Evolutionary conservation across 441 rosid species (phyloP), one percentile per base, ranked within the genome.

Genomic region (Geranium incanum): DNA sequence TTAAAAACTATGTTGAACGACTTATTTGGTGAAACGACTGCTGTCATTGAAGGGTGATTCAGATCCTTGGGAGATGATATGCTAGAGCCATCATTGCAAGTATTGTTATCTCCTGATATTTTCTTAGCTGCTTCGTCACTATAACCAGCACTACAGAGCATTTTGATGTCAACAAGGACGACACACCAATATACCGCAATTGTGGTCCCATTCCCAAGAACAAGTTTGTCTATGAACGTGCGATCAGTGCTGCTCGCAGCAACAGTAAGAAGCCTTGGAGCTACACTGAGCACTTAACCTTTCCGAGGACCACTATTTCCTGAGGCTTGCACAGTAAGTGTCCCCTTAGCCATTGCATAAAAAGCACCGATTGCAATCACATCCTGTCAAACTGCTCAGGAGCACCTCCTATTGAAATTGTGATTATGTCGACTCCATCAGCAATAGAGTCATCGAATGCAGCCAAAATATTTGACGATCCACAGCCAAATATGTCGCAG

Each of bases 231-330:
- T 38, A 79, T 19, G 62, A 86, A 75, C 0, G 13, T 57, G 0
- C 88, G 85, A 68, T 85, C 84, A 0, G 71, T 85, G 75, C 74
- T 81, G 68, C 86, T 85, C 38, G 85, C 91, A 39, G 88, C 88
- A 1, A 85, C 81, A 8, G 85, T 38, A 23, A 88, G 76, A 3
- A 82, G 63, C 88, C 89, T 85, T 0, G 87, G 89, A 0, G 91
- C 84, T 15, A 80, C 45, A 65, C 87, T 85, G 74, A n/a, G 21
- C 21, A 21, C 21, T 21, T 21, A 21, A 4, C 65, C 70, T 0
- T 2, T 4, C 0, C 19, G 6, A 0, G 79, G 72, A 3, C 89
- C 92, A 36, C 3, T 4, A 21, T 87, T 87, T 18, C 92, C 86
- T 5, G 84, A 88, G 9, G 86, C 69, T 0, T 79, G 76, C 0